Evolutionary conservation across 2,329 filamentous ascomycete genomes (phyloP), one percentile per base, ranked within the genome.

Genomic region (Fusarium sacchari): DNA sequence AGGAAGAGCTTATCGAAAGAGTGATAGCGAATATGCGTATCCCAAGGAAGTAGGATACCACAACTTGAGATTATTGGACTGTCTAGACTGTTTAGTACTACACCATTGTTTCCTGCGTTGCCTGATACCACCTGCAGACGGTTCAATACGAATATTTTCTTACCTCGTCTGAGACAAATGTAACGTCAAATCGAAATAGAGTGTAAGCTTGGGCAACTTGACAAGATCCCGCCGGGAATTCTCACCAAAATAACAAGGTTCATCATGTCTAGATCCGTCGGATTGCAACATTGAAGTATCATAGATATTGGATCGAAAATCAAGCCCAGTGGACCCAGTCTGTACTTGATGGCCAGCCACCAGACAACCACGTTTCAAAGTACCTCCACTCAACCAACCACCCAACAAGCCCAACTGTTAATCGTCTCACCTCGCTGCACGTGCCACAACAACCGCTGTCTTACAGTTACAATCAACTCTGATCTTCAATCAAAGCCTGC

Each of bases 1-100:
- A 80, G 49, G 85, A 88, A 59, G 80, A 87, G 71, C 73, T 88
- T 17, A 77, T 88, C 17, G 86, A 84, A 26, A 80, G 87, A 36
- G 80, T 88, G 5, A 72, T 81, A 69, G 82, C 83, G 13, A 88
- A 88, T 52, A 83, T 88, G 81, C 84, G 86, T 42, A 81, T 81
- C 18, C 77, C 84, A 4, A 79, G 83, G 61, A 74, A 76, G 40
- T 81, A 74, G 39, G 40, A 32, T 46, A 46, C 24, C 18, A 22
- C 7, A 26, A 14, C 32, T 37, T 44, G 46, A 68, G n/a, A 30
- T 30, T 7, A 43, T 12, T 37, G 50, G 20, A 37, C 32, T 37
- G 24, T 17, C 61, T 65, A 24, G 20, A 37, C 32, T 37, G 24
- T 17, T 67, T 65, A 24, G 43, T 37, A 30, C 34, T 36, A 26